Conservation (phyloP, 202 grass and related monocot genomes). For the Alloteropsis angusta region DNA sequence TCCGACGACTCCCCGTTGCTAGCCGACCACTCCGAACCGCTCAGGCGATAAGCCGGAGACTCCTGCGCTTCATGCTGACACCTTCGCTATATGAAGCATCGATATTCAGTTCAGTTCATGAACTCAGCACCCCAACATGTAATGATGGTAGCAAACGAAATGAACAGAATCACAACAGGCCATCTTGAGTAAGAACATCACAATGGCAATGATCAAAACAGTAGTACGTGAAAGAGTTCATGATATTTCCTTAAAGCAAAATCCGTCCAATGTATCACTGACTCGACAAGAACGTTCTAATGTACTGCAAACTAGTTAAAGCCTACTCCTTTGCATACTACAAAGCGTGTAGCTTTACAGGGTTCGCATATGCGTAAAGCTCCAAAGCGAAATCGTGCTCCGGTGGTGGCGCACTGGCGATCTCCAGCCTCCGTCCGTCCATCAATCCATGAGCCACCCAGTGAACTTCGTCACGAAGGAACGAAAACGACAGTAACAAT, state of each 20-base stretch:
- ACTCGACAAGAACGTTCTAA: slow-evolving; percentile 5
- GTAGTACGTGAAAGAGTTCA: neutral
- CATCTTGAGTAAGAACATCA: neutral
- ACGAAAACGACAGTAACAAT: slow-evolving; percentile 2
- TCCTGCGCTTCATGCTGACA: neutral
- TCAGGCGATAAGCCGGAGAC: neutral
- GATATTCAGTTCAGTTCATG: neutral
- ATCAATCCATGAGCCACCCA: neutral
- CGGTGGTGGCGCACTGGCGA: slow-evolving; percentile 21
- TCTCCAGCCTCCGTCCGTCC: neutral
- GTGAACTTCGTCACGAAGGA: slow-evolving; percentile 8
- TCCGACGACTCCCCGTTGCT: neutral
- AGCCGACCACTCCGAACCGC: neutral
- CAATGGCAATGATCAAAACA: neutral
- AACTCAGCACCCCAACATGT: neutral
- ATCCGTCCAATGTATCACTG: neutral
- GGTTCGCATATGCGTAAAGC: slow-evolving; percentile 31
- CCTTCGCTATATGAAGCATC: slow-evolving; percentile 7
- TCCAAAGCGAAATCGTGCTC: slow-evolving; percentile 25
- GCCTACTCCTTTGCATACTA: neutral
- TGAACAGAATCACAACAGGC: neutral
- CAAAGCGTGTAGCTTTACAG: neutral
- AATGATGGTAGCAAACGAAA: neutral
- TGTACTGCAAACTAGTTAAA: neutral
- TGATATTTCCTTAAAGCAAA: neutral